These are phyloP conservation scores for Metschnikowia lachancei DNA, from an alignment of 805 yeast genomes.

Conservation along the genomic window DNA sequence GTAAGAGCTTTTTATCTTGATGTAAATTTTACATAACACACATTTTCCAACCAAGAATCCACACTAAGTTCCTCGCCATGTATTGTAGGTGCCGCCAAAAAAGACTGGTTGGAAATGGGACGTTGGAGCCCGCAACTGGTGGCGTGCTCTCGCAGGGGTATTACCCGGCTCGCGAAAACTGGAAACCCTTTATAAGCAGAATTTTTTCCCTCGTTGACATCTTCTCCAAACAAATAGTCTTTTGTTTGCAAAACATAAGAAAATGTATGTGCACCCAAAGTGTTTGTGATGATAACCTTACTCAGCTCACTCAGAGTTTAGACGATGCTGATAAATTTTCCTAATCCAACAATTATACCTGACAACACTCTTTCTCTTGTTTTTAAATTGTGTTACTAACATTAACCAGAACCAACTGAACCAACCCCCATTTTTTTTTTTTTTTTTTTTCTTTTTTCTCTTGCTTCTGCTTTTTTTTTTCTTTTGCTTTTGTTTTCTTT, in stretches of 20 bases:
- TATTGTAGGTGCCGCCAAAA: too few relatives aligned
- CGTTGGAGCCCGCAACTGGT: not conserved
- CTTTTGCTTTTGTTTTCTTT: not conserved
- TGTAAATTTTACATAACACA: too few relatives aligned
- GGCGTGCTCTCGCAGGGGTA: not conserved
- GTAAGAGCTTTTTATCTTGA: too few relatives aligned
- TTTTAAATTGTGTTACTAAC: slow-evolving; percentile 11
- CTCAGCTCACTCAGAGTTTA: slow-evolving; percentile 58
- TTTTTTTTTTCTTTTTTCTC: not conserved
- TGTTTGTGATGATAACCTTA: slow-evolving; percentile 50
- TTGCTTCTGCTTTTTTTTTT: not conserved
- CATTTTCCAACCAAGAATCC: too few relatives aligned
- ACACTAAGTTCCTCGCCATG: too few relatives aligned
- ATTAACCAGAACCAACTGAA: slow-evolving; percentile 1
- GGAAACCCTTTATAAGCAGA: not conserved
- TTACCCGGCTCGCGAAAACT: slow-evolving; percentile 11
- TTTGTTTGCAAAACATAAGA: not conserved
- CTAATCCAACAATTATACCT: slow-evolving; percentile 48
- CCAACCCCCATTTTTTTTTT: not conserved
- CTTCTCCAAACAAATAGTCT: not conserved
- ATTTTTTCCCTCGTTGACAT: not conserved
- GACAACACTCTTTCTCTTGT: slow-evolving; percentile 13
- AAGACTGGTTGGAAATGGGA: too few relatives aligned
- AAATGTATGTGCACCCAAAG: slow-evolving; percentile 9
- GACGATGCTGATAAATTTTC: slow-evolving; percentile 49